Base-by-base conservation (phyloP, 1,284 basidiomycete genomes). In the Gymnopus androsaceus region DNA sequence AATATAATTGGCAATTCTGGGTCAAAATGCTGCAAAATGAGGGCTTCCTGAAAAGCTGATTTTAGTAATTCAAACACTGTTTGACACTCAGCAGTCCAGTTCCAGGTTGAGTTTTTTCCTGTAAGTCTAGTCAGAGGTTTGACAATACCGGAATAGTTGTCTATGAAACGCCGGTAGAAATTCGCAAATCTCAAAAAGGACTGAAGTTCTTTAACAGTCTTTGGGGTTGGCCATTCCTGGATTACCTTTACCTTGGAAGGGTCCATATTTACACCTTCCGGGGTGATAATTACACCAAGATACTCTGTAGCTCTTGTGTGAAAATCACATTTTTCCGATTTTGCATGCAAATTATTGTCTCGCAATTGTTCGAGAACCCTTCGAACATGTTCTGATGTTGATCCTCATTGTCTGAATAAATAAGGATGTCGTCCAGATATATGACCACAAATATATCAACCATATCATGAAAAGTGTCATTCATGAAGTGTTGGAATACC, bases 401-500 rank as follows among this genome's bases (percentile, higher is more conserved):
- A n/a, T n/a, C n/a, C n/a, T n/a, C n/a, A n/a, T n/a, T n/a, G n/a
- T n/a, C n/a, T n/a, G n/a, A n/a, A n/a, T n/a, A n/a, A n/a, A n/a
- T n/a, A n/a, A n/a, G n/a, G n/a, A n/a, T n/a, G n/a, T n/a, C n/a
- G n/a, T n/a, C n/a, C n/a, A n/a, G n/a, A n/a, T n/a, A n/a, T n/a
- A n/a, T n/a, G n/a, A n/a, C n/a, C n/a, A n/a, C n/a, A n/a, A n/a
- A n/a, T n/a, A n/a, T n/a, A n/a, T n/a, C n/a, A n/a, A n/a, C n/a
- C n/a, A n/a, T n/a, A n/a, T n/a, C n/a, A n/a, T n/a, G n/a, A n/a
- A n/a, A n/a, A n/a, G n/a, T n/a, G n/a, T n/a, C n/a, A n/a, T 80
- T 66, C 51, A 70, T 69, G 56, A 70, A 67, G 14, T 55, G 48
- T 58, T 71, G 69, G 55, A 72, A 72, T 3, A 62, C 30, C 6